Evolutionary conservation across 768 basidiomycete species (phyloP).

Genomic region (Gautieria morchelliformis): DNA sequence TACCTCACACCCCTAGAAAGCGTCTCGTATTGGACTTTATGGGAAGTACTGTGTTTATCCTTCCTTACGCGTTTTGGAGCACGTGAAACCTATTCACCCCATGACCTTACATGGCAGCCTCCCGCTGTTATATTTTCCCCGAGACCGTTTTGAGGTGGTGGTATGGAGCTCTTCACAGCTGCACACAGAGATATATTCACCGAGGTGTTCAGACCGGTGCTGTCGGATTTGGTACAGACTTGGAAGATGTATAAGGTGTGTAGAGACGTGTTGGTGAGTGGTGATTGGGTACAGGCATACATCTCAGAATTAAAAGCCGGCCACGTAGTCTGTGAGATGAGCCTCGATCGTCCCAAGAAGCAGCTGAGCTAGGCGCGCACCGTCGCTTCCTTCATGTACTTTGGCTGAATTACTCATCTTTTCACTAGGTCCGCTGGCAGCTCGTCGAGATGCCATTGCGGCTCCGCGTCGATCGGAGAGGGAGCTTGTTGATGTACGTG

Average conservation of each 20-base stretch:
- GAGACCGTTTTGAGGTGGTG: too few species aligned
- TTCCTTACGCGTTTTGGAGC: too few species aligned
- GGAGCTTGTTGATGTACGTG: slow-evolving; percentile 38
- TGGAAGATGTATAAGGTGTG: slow-evolving; percentile 72
- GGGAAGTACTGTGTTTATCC: too few species aligned
- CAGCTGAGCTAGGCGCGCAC: slow-evolving; percentile 44
- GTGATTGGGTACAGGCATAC: slow-evolving; percentile 39
- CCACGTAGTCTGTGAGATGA: slow-evolving; percentile 65
- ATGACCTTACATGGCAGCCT: too few species aligned
- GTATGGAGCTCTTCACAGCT: too few species aligned
- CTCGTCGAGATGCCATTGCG: slow-evolving; percentile 35
- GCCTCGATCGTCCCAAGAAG: slow-evolving; percentile 62
- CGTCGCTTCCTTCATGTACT: not conserved
- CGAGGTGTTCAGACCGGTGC: slow-evolving; percentile 79
- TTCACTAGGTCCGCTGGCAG: slow-evolving; percentile 36
- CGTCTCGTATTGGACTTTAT: too few species aligned
- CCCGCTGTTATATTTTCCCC: too few species aligned
- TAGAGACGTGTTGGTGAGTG: not conserved
- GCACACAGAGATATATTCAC: slow-evolving; percentile 82
- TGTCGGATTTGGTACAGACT: slow-evolving; percentile 68
- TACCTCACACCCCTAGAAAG: too few species aligned
- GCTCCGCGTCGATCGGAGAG: slow-evolving; percentile 78
- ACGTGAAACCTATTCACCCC: too few species aligned
- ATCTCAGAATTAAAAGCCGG: slow-evolving; percentile 70
- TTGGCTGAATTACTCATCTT: not conserved